phyloP scores from a whole-genome alignment of 441 rosid species.

The Capsella rubella region DNA sequence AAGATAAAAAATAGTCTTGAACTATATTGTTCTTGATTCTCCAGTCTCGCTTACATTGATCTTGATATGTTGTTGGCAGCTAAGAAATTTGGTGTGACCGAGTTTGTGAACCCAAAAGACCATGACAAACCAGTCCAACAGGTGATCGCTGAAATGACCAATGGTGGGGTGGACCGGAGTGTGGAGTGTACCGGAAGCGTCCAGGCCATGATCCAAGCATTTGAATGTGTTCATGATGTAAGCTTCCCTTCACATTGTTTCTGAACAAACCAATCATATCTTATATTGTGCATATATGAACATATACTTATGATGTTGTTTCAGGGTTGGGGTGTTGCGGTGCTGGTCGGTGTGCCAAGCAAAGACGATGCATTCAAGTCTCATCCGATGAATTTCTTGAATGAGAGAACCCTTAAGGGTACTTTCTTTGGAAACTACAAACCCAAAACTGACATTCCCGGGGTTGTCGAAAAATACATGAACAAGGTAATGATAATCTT shows the following conservation, averaged over 20 bases:
- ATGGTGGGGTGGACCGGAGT: slow-evolving; percentile 83
- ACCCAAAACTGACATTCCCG: slow-evolving; percentile 79
- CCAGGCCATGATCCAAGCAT: slow-evolving; percentile 84
- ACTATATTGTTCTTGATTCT: neutral
- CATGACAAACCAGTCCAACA: slow-evolving; percentile 83
- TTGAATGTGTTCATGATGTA: slow-evolving; percentile 94
- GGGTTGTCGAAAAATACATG: slow-evolving; percentile 82
- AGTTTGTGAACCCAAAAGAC: slow-evolving; percentile 85
- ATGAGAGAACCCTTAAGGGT: slow-evolving; percentile 88
- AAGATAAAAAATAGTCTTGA: neutral
- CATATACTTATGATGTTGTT: neutral
- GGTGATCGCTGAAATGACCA: slow-evolving; percentile 81
- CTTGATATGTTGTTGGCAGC: slow-evolving; percentile 55
- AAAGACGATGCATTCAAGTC: slow-evolving; percentile 85
- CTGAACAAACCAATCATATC: neutral
- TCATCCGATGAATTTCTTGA: slow-evolving; percentile 68
- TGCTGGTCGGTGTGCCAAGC: slow-evolving; percentile 85
- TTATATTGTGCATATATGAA: slow-evolving; percentile 3
- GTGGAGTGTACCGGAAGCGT: slow-evolving; percentile 80
- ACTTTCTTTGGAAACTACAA: slow-evolving; percentile 94
- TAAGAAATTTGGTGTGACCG: slow-evolving; percentile 78
- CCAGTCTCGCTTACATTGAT: slow-evolving; percentile 6
- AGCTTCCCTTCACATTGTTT: slow-evolving; percentile 3
- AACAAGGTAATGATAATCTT: slow-evolving; percentile 55
- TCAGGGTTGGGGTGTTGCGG: slow-evolving; percentile 99